phyloP scores from a whole-genome alignment of 257 asterid species.

The Coffea canephora region DNA sequence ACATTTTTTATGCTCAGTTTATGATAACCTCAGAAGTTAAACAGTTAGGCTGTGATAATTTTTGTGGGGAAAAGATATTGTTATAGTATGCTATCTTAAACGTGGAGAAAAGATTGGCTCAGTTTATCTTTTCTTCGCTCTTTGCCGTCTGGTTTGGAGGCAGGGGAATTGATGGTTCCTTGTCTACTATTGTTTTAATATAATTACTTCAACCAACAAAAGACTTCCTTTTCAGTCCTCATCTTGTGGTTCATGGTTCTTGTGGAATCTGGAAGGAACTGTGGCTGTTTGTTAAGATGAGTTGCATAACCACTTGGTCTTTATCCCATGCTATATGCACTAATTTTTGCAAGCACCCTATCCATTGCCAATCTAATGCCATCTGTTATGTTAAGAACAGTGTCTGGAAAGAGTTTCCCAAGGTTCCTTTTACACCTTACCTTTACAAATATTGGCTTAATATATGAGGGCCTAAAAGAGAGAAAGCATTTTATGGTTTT shows the following conservation, averaged over 20 bases:
- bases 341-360: neutral
- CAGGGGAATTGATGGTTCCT: neutral
- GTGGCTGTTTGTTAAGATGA: neutral
- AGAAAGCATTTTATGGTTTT: too few species aligned
- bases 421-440: too few species aligned
- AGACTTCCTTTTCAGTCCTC: neutral
- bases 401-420: too few species aligned
- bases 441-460: too few species aligned
- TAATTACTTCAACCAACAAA: neutral
- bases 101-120: neutral
- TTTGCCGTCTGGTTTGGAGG: neutral
- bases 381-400: too few species aligned
- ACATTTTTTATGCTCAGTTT: neutral
- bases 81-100: neutral
- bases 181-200: neutral
- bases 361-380: too few species aligned
- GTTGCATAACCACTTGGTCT: neutral
- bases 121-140: neutral
- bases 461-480: too few species aligned
- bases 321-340: neutral
- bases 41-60: neutral
- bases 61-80: neutral
- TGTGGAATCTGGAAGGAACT: neutral
- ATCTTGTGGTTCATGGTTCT: neutral
- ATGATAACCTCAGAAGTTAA: neutral